These are phyloP conservation scores for Leccinum holopus DNA, from an alignment of 1,284 basidiomycete species.

Conservation along the genomic window DNA sequence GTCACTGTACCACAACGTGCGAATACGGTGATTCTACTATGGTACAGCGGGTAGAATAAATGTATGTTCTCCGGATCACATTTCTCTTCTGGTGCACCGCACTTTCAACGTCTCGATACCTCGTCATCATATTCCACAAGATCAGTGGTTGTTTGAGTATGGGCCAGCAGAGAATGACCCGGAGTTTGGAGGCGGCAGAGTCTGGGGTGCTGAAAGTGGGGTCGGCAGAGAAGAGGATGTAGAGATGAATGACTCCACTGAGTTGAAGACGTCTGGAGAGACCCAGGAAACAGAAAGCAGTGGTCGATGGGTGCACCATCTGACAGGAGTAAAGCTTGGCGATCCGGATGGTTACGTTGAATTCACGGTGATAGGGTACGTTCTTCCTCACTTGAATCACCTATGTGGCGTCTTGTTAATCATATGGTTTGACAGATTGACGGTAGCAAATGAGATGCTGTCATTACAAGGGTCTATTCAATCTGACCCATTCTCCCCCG, in stretches of 20 bases:
- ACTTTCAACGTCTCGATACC: constrained; percentile 98
- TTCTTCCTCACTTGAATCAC: neutral
- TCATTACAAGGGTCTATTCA: constrained; percentile 91
- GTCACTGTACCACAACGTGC: neutral
- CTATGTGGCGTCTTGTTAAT: constrained; percentile 5
- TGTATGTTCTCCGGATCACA: constrained; percentile 90
- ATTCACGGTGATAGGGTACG: constrained; percentile 90
- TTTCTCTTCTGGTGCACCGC: constrained; percentile 89
- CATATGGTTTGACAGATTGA: constrained; percentile 58
- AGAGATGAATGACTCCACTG: constrained; percentile 30
- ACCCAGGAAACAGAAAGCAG: constrained; percentile 41
- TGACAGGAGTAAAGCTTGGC: constrained; percentile 73
- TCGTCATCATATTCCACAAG: constrained; percentile 82
- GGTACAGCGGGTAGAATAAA: constrained; percentile 79
- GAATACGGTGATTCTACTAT: neutral
- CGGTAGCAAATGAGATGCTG: constrained; percentile 93
- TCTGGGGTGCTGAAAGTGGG: constrained; percentile 18
- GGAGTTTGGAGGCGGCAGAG: constrained; percentile 52
- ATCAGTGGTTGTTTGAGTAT: constrained; percentile 87
- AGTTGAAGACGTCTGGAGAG: constrained; percentile 28
- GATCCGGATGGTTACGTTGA: constrained; percentile 67
- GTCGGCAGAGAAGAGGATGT: constrained; percentile 24
- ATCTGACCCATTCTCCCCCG: constrained; percentile 76
- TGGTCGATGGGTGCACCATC: constrained; percentile 82
- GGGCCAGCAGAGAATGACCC: constrained; percentile 76